Conservation (phyloP, 495 filamentous ascomycete genomes). For the Cercophora sp. region DNA sequence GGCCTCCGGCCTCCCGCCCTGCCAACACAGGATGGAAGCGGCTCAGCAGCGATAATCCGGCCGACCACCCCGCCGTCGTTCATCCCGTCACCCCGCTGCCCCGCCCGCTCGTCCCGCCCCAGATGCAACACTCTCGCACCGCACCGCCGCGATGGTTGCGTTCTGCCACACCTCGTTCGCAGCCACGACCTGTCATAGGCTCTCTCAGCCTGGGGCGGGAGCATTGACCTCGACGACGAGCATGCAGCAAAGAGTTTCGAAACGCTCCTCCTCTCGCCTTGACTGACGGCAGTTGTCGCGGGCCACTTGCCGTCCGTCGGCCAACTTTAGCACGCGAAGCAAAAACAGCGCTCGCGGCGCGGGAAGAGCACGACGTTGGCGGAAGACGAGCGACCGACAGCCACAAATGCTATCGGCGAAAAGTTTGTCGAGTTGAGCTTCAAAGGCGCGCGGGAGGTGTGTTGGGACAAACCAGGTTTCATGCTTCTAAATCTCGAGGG, state of each 20-base stretch:
- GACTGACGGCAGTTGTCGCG: constrained; percentile 2
- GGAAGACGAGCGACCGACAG: too few species aligned
- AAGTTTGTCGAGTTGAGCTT: neutral
- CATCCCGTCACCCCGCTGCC: neutral
- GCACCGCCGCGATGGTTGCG: neutral
- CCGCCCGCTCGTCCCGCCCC: neutral
- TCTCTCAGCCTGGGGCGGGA: neutral
- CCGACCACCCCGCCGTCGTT: too few species aligned
- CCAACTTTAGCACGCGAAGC: too few species aligned
- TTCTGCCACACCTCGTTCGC: neutral
- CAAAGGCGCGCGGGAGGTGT: neutral
- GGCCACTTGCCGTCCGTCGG: neutral
- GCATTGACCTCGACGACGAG: constrained; percentile 7
- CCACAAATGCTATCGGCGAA: too few species aligned
- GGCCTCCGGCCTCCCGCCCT: too few species aligned
- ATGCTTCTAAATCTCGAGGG: neutral
- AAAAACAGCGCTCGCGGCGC: too few species aligned
- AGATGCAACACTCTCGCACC: neutral
- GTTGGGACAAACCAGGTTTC: neutral
- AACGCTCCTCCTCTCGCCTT: constrained; percentile 1
- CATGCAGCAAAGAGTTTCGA: constrained; percentile 1
- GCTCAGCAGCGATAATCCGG: too few species aligned
- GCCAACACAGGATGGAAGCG: too few species aligned
- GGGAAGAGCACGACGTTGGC: too few species aligned
- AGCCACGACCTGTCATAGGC: neutral